Evolutionary conservation across 306 rosid genomes (phyloP).

Genomic region (Prinsepia uniflora): DNA sequence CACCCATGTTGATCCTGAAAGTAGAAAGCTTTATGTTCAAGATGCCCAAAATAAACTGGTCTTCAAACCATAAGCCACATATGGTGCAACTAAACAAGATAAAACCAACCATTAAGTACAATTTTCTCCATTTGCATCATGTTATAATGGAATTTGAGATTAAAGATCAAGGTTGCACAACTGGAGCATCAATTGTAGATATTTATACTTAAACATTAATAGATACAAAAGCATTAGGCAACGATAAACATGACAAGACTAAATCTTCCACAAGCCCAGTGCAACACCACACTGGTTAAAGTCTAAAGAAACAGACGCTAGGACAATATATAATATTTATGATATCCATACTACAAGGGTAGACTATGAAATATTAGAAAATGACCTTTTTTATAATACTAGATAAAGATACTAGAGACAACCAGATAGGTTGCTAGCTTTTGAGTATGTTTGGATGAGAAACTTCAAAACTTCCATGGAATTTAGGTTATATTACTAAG

Average conservation of each 20-base stretch:
- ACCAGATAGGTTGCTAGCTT: background rate
- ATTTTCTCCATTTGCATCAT: background rate
- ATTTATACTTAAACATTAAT: background rate
- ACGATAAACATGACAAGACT: background rate
- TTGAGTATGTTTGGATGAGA: too few relatives aligned
- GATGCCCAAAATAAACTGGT: slow-evolving; percentile 1
- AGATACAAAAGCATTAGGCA: background rate
- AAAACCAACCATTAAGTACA: background rate
- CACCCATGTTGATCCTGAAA: slow-evolving; percentile 74
- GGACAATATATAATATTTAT: background rate
- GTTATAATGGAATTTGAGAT: background rate
- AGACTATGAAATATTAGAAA: background rate
- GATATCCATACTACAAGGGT: background rate
- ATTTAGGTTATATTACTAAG: too few relatives aligned
- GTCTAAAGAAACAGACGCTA: background rate
- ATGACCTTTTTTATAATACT: background rate
- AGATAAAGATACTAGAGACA: background rate
- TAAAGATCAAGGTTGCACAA: background rate
- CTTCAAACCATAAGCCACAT: slow-evolving; percentile 8
- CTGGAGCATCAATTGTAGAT: background rate
- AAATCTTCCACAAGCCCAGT: background rate
- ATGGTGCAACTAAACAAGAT: background rate
- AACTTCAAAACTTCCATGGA: too few relatives aligned
- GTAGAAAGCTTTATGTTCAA: slow-evolving; percentile 9
- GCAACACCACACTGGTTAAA: background rate